Evolutionary conservation across 495 filamentous ascomycete genomes (phyloP), one percentile per base, ranked within the genome.

Genomic region (Extremus antarcticus): DNA sequence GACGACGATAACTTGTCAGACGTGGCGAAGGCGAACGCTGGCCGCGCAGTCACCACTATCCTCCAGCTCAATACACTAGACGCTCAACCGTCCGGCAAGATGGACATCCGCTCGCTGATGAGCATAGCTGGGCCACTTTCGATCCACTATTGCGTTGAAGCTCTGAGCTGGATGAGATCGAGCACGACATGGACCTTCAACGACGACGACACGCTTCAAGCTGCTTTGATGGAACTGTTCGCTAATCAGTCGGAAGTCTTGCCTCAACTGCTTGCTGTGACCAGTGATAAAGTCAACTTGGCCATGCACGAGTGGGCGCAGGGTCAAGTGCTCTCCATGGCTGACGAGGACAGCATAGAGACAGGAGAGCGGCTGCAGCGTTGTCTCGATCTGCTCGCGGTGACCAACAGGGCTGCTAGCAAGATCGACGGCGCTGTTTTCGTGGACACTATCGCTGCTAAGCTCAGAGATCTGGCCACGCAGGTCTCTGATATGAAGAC

Each of bases 261-360:
- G 61, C 61, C 61, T 8, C 50, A 60, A 25, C 55, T 64, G 1
- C 43, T 60, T 1, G 52, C 46, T 11, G 40, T 39, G 2, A 47
- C 48, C 2, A 38, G 56, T n/a, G 46, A 50, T 9, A 24, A 22
- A 3, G 25, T 21, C 17, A 57, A 56, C 16, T 52, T 54, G 55
- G 25, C 25, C 11, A 48, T 64, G 19, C 51, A 54, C 39, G 40
- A 35, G n/a, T 57, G 50, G 51, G 51, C 58, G 13, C 41, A 53
- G 19, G 21, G 51, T 19, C 43, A 55, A 35, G 22, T 55, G 17
- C 47, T 61, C 0, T 43, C 17, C 7, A 38, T 22, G 13, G 39
- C 17, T 1, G 23, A 15, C 10, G 32, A 16, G 23, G 25, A 19
- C n/a, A 39, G 9, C 13, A 25, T 23, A 10, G 19, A 20, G 41